Conservation (phyloP, 352 stramenopile genomes). For the Globisporangium carolinianum region DNA sequence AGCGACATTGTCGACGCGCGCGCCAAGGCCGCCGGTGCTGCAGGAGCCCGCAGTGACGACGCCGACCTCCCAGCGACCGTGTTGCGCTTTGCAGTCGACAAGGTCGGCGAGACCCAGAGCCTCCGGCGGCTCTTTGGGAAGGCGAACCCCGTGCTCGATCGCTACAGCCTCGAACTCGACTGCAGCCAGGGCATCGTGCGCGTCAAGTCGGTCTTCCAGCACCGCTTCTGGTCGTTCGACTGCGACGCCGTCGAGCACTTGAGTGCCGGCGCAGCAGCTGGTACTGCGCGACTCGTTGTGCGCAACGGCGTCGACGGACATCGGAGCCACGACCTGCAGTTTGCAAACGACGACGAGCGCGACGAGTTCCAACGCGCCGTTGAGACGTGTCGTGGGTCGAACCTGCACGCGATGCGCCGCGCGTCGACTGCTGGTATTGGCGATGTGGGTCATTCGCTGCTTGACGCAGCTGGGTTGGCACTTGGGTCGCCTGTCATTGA, state of each 20-base stretch:
- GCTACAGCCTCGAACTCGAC: constrained; percentile 76
- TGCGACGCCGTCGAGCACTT: constrained; percentile 58
- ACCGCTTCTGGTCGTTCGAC: constrained; percentile 74
- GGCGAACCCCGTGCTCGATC: constrained; percentile 61
- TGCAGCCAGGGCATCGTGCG: constrained; percentile 60
- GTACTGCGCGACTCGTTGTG: constrained; percentile 39
- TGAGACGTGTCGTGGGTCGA: constrained; percentile 37
- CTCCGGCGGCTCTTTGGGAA: constrained; percentile 51
- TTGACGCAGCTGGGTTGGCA: constrained; percentile 10
- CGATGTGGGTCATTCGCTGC: constrained; percentile 5
- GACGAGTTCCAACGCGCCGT: constrained; percentile 59
- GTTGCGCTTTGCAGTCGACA: constrained; percentile 66
- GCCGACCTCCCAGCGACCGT: constrained; percentile 52
- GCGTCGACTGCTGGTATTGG: constrained; percentile 17
- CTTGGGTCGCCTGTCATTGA: constrained; percentile 19
- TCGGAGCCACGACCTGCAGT: constrained; percentile 63
- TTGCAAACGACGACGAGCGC: constrained; percentile 62
- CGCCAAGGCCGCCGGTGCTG: constrained; percentile 20
- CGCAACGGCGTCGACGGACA: constrained; percentile 49
- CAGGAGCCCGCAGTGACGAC: constrained; percentile 23
- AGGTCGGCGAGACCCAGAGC: constrained; percentile 51
- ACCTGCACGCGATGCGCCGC: constrained; percentile 31
- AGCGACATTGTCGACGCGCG: constrained; percentile 71
- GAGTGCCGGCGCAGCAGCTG: constrained; percentile 27
- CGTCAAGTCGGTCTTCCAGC: constrained; percentile 80